A percentile compares a stretch with the other conserved stretches of the same genome.
phyloP scores from a whole-genome alignment of 1,284 basidiomycete species.

The Vanrija sp. region DNA sequence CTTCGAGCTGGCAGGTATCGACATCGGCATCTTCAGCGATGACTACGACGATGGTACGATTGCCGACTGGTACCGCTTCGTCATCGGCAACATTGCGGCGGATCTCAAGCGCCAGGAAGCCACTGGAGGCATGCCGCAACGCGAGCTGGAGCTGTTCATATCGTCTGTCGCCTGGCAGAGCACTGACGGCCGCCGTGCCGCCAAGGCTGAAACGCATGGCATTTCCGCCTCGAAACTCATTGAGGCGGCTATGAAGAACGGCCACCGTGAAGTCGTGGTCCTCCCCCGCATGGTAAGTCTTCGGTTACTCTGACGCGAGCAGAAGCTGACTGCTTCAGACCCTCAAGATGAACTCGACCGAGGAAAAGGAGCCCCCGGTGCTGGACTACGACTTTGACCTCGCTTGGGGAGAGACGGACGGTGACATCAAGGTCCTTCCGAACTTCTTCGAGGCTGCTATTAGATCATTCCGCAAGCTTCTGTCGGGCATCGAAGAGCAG shows the following conservation, averaged over 20 bases:
- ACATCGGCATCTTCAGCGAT: conserved; percentile 41
- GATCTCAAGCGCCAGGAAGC: conserved; percentile 30
- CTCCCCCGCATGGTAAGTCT: conserved; percentile 36
- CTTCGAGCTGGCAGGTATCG: conserved; percentile 39
- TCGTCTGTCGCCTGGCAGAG: conserved; percentile 34
- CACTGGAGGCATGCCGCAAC: conserved; percentile 19
- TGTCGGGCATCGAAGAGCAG: conserved; percentile 37
- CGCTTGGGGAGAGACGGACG: conserved; percentile 39
- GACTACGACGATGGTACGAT: conserved; percentile 28
- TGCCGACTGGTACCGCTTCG: conserved; percentile 42
- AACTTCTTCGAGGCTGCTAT: conserved; percentile 39
- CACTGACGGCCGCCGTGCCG: conserved; percentile 25
- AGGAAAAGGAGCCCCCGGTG: conserved; percentile 21
- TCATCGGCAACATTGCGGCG: conserved; percentile 35
- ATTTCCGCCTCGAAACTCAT: conserved; percentile 29
- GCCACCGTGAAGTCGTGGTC: conserved; percentile 30
- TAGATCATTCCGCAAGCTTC: conserved; percentile 32
- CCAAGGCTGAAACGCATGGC: conserved; percentile 21
- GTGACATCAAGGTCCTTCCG: conserved; percentile 40
- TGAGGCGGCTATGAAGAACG: conserved; percentile 20
- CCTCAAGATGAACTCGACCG: conserved; percentile 40
- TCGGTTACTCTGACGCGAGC: neutral
- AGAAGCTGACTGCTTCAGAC: conserved; percentile 18
- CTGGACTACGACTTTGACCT: conserved; percentile 43
- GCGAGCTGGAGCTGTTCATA: conserved; percentile 32